Evolutionary conservation across 805 yeast species (phyloP).

Genomic region (Suhomyces prunicola): DNA sequence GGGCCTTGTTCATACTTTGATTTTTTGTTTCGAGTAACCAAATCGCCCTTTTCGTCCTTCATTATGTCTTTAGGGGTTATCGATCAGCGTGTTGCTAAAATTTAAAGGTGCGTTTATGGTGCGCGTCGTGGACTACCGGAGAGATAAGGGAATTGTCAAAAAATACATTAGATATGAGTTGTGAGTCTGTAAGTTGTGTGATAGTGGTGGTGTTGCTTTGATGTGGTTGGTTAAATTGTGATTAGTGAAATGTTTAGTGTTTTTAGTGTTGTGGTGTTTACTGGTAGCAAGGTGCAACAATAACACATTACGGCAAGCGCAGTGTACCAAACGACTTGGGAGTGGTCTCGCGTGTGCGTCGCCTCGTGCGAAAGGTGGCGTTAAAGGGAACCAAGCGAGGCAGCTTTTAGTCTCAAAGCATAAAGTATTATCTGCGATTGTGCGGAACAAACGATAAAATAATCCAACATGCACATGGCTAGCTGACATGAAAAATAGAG

Average conservation of each 20-base stretch:
- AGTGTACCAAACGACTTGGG: neutral
- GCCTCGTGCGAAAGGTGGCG: neutral
- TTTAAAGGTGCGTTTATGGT: neutral
- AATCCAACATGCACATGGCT: neutral
- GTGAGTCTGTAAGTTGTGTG: neutral
- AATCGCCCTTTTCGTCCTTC: neutral
- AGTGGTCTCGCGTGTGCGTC: neutral
- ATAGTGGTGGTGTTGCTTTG: neutral
- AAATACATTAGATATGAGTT: neutral
- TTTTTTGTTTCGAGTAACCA: slow-evolving; percentile 7
- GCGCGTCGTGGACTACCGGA: neutral
- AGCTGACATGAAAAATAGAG: neutral
- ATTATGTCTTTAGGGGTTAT: neutral
- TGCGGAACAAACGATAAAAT: neutral
- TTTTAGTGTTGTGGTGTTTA: neutral
- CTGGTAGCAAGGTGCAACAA: neutral
- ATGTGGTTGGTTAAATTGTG: neutral
- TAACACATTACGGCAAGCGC: neutral
- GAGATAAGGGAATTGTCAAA: neutral
- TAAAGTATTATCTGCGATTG: neutral
- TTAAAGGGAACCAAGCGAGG: neutral
- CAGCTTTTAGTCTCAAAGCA: neutral
- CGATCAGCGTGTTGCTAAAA: neutral
- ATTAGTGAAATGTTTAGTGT: neutral
- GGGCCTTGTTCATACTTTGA: slow-evolving; percentile 26